Evolutionary conservation across 2,329 filamentous ascomycete genomes (phyloP), one percentile per base, ranked within the genome.

Genomic region (Celoporthe dispersa): DNA sequence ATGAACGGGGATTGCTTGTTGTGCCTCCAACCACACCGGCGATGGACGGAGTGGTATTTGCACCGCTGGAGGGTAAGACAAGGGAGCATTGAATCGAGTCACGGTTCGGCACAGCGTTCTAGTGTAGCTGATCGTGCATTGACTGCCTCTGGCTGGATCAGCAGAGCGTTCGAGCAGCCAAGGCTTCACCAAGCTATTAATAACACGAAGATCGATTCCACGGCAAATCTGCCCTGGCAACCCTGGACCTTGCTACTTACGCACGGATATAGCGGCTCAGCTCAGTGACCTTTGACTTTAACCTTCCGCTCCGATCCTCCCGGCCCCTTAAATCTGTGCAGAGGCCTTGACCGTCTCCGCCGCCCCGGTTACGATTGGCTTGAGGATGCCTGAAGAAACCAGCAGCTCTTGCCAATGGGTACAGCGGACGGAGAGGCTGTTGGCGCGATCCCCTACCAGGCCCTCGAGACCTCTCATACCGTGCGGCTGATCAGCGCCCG

Each of bases 1-100:
- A 87, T 68, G 81, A 86, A 75, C 78, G 79, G 67, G 84, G 85
- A 12, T 28, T 7, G 12, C 73, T 79, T 70, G 75, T 83, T 48
- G 75, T 81, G 67, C 75, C 74, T 72, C 73, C 78, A 68, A 76
- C 78, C 55, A 78, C 76, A 14, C 85, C 85, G 11, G 74, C 78
- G 31, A 75, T 86, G 74, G 80, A 85, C 6, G 84, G 83, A 0
- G 76, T 80, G 57, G 74, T 73, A 5, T 86, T 86, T 75, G 71
- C 69, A 14, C 69, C 66, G 14, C 53, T 78, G 70, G 44, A 67
- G 16, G 64, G 70, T 44, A 39, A 51, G 41, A 39, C 1, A 51
- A 7, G 37, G 25, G 25, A 57, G 11, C 60, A 60, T 1, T 60
- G 31, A 37, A 60, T 60, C 28, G 22, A 37, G 33, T 35, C 12